Percentiles rank a stretch among this genome's conserved stretches.
Evolutionary conservation across 345 rosid species (phyloP).

Genomic region (Populus nigra): DNA sequence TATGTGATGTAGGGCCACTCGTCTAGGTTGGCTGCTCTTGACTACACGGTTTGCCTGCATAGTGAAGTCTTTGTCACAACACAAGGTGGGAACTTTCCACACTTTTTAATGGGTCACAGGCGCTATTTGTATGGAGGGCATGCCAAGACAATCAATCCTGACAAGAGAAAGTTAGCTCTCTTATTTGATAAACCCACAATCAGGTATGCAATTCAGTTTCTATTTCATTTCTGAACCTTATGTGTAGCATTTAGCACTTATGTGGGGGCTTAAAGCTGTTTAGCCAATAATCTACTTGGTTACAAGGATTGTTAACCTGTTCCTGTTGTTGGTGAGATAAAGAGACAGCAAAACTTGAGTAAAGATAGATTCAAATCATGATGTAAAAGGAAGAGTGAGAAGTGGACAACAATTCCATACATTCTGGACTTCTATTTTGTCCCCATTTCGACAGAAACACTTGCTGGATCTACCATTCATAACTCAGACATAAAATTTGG

Average conservation of each 20-base stretch:
- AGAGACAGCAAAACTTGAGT: background rate
- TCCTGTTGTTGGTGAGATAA: background rate
- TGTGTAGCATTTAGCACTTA: background rate
- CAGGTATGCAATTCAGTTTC: slow-evolving; percentile 45
- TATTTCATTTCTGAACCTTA: background rate
- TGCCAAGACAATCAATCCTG: slow-evolving; percentile 84
- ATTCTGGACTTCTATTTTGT: background rate
- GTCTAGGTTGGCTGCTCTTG: slow-evolving; percentile 94
- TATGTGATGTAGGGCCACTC: slow-evolving; percentile 66
- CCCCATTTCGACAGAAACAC: no score
- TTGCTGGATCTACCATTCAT: no score
- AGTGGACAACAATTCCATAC: background rate
- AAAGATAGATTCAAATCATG: background rate
- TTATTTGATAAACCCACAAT: slow-evolving; percentile 74
- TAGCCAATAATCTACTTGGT: background rate
- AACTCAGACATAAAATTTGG: no score
- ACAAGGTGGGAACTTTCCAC: slow-evolving; percentile 98
- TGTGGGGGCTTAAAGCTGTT: background rate
- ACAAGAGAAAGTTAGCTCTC: slow-evolving; percentile 80
- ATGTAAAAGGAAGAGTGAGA: background rate
- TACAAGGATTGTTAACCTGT: background rate
- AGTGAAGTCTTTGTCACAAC: slow-evolving; percentile 95
- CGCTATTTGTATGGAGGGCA: slow-evolving; percentile 89
- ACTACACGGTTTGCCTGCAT: slow-evolving; percentile 87
- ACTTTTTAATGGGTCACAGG: slow-evolving; percentile 92